Conservation (phyloP, 306 rosid species). For the Notholithocarpus densiflorus region DNA sequence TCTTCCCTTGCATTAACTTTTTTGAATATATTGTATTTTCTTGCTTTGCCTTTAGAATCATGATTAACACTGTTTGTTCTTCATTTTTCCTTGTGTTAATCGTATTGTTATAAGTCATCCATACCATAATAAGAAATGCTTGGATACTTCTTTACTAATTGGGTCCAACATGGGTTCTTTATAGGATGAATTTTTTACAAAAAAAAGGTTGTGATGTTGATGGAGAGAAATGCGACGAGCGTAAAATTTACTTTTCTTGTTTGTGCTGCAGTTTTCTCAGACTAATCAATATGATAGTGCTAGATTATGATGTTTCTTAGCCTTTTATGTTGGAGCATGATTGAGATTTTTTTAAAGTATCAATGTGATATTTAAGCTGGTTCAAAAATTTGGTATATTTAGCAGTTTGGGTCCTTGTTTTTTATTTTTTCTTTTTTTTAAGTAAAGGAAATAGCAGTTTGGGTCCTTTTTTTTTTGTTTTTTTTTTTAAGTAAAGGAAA, state of each 20-base stretch:
- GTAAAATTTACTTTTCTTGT: constrained; percentile 37
- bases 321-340: neutral
- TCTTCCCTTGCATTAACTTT: neutral
- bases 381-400: neutral
- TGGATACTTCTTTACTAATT: neutral
- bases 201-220: constrained; percentile 67
- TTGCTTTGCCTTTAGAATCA: no score
- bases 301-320: neutral
- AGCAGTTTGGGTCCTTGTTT: neutral
- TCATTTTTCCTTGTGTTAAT: no score
- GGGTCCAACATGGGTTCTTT: constrained; percentile 14
- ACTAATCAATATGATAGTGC: neutral
- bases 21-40: neutral
- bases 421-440: no score
- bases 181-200: constrained; percentile 88
- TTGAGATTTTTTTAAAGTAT: neutral
- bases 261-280: neutral
- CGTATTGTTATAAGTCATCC: no score
- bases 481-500: no score
- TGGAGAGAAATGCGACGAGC: constrained; percentile 76
- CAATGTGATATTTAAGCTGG: no score
- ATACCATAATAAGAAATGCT: no score
- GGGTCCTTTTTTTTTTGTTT: no score
- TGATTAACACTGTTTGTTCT: no score
- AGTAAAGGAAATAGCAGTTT: no score